These are phyloP conservation scores for Extremus antarcticus DNA, from an alignment of 495 filamentous ascomycete genomes.

Conservation along the genomic window DNA sequence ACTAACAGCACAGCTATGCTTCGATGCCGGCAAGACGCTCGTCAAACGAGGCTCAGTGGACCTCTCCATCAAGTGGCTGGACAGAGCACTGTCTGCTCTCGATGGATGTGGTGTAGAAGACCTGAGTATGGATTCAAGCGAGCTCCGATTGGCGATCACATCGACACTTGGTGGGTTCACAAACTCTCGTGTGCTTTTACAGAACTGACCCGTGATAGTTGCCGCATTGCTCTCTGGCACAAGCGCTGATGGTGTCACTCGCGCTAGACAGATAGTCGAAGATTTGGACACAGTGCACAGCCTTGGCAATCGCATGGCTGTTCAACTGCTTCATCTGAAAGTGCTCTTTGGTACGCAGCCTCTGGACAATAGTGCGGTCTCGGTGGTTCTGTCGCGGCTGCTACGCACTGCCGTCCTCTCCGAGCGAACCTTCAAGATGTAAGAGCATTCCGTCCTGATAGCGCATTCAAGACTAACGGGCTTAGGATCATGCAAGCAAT, in stretches of 20 bases:
- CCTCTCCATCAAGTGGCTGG: slow-evolving; percentile 61
- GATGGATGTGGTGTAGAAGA: slow-evolving; percentile 42
- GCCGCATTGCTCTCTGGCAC: not conserved
- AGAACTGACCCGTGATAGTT: not conserved
- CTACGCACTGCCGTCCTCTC: slow-evolving; percentile 45
- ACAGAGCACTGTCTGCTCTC: slow-evolving; percentile 52
- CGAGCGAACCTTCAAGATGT: slow-evolving; percentile 53
- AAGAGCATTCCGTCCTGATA: no score
- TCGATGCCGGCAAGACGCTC: slow-evolving; percentile 58
- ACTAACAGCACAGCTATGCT: slow-evolving; percentile 58
- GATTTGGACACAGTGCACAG: slow-evolving; percentile 43
- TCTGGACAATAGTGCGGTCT: slow-evolving; percentile 19
- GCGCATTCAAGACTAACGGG: not conserved
- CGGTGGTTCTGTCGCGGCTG: slow-evolving; percentile 34
- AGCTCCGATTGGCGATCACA: slow-evolving; percentile 55
- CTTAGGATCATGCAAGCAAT: slow-evolving; percentile 53
- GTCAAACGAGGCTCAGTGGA: slow-evolving; percentile 41
- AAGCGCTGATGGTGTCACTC: not conserved
- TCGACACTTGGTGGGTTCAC: slow-evolving; percentile 32
- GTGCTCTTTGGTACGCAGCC: slow-evolving; percentile 35
- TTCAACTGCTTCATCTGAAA: slow-evolving; percentile 62
- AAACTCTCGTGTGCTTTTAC: not conserved
- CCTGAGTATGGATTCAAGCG: slow-evolving; percentile 47
- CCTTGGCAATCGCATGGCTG: slow-evolving; percentile 49
- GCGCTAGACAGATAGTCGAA: slow-evolving; percentile 47